Conservation (phyloP, 1,284 basidiomycete species). For the Leccinum holopus region DNA sequence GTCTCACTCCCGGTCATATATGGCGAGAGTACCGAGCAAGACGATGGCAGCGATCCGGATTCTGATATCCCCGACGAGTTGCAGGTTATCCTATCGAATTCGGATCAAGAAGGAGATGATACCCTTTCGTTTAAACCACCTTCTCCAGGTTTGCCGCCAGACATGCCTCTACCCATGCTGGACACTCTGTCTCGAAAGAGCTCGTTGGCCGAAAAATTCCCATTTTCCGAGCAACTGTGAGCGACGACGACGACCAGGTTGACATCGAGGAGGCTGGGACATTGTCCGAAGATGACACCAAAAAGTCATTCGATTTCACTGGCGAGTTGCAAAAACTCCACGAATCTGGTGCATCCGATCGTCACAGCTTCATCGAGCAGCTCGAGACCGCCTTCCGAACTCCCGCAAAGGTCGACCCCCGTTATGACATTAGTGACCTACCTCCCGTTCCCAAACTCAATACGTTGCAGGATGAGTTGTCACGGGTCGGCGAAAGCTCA, state of each 20-base stretch:
- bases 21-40: conserved; percentile 31
- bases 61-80: conserved; percentile 77
- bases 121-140: conserved; percentile 42
- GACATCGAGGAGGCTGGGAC: conserved; percentile 47
- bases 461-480: conserved; percentile 29
- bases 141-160: conserved; percentile 45
- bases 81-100: conserved; percentile 58
- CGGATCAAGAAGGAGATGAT: conserved; percentile 43
- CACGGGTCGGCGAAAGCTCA: conserved; percentile 19
- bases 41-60: conserved; percentile 59
- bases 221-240: conserved; percentile 45
- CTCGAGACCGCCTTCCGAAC: conserved; percentile 76
- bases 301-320: conserved; percentile 84
- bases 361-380: conserved; percentile 79
- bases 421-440: conserved; percentile 47
- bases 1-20: no score
- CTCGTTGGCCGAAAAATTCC: conserved; percentile 30
- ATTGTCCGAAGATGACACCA: conserved; percentile 59
- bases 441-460: conserved; percentile 40
- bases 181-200: conserved; percentile 18
- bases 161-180: conserved; percentile 38
- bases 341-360: conserved; percentile 63
- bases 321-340: conserved; percentile 72
- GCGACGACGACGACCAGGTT: conserved; percentile 45
- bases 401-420: conserved; percentile 62